phyloP scores from a whole-genome alignment of 257 asterid species.

The Primulina huaijiensis region DNA sequence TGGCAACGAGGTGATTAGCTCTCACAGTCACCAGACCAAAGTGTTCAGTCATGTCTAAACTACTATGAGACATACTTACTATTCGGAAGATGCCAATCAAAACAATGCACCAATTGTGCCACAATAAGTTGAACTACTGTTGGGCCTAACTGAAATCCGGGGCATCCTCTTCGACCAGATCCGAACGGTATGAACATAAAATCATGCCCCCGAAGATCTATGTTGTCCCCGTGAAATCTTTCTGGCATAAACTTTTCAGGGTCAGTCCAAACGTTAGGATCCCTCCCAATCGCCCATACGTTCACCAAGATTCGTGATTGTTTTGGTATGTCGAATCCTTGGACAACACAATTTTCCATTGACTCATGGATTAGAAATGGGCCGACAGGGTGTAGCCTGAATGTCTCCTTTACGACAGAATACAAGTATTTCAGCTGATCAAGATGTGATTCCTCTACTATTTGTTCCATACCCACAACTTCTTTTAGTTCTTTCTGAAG shows the following conservation, averaged over 20 bases:
- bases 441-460: constrained; percentile 1
- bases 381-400: constrained; percentile 11
- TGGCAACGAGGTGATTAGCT: no score
- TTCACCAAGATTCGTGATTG: neutral
- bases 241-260: neutral
- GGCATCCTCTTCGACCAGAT: neutral
- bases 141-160: neutral
- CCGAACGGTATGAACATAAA: neutral
- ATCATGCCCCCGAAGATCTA: neutral
- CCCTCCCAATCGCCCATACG: neutral
- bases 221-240: neutral
- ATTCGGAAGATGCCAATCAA: constrained; percentile 20
- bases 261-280: neutral
- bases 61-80: no score
- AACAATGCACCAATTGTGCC: constrained; percentile 19
- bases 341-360: constrained; percentile 15
- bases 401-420: constrained; percentile 11
- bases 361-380: constrained; percentile 2
- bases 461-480: neutral
- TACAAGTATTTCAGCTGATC: constrained; percentile 4
- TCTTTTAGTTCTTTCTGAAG: constrained; percentile 12
- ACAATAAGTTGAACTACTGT: neutral
- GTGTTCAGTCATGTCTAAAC: no score
- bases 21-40: no score
- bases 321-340: constrained; percentile 8